Conservation (phyloP, 2,329 filamentous ascomycete species). For the Neonectria sp. region DNA sequence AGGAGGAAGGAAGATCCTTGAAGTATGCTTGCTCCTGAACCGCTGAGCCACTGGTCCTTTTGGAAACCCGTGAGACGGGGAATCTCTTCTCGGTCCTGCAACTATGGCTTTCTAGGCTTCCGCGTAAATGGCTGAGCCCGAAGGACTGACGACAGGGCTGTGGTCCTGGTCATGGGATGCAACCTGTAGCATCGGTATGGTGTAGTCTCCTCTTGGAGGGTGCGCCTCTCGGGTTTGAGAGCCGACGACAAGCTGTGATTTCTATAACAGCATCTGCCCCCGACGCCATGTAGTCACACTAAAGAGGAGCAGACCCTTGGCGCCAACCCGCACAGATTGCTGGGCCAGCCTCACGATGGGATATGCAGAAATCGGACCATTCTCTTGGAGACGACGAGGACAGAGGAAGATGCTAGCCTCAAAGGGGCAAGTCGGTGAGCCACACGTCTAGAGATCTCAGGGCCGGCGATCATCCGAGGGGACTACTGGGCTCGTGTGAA, state of each 20-base stretch:
- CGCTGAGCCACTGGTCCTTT: conserved; percentile 22
- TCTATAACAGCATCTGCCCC: not conserved
- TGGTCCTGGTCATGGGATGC: conserved; percentile 10
- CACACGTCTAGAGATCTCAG: conserved; percentile 44
- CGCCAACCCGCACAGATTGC: conserved; percentile 22
- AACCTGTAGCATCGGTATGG: conserved; percentile 3
- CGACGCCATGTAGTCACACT: conserved; percentile 19
- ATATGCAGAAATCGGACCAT: conserved; percentile 48
- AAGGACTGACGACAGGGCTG: conserved; percentile 6
- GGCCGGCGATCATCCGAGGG: conserved; percentile 41
- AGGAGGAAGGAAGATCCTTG: conserved; percentile 37
- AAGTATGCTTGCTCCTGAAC: conserved; percentile 11
- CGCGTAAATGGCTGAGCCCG: conserved; percentile 22
- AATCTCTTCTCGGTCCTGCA: conserved; percentile 26
- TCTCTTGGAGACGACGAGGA: conserved; percentile 34
- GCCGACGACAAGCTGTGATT: conserved; percentile 13
- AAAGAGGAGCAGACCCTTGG: conserved; percentile 32
- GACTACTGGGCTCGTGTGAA: conserved; percentile 23
- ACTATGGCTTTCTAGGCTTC: conserved; percentile 24
- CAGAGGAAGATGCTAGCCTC: conserved; percentile 39
- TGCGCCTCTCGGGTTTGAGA: conserved; percentile 15
- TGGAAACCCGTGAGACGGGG: conserved; percentile 12
- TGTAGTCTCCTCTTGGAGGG: conserved; percentile 7
- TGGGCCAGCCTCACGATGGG: conserved; percentile 42
- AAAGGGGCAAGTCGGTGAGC: conserved; percentile 42